Evolutionary conservation across 2,329 filamentous ascomycete species (phyloP).

Genomic region (Metarhizium album): DNA sequence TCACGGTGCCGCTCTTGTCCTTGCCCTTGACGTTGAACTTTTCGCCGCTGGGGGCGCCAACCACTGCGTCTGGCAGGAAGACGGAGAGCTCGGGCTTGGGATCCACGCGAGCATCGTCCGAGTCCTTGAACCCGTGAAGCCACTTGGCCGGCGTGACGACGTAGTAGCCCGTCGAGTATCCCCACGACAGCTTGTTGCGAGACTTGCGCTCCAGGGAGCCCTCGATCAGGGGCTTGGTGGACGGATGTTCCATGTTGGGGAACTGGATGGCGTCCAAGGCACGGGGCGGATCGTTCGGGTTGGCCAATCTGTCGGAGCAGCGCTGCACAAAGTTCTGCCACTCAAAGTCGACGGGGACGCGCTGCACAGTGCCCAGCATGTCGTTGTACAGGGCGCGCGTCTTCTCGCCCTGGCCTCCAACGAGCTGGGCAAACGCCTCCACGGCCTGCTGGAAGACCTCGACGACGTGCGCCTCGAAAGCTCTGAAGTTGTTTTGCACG

Average conservation of each 20-base stretch:
- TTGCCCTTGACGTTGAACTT: slow-evolving; percentile 97
- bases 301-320: slow-evolving; percentile 61
- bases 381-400: slow-evolving; percentile 72
- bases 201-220: slow-evolving; percentile 85
- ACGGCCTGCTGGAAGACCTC: slow-evolving; percentile 73
- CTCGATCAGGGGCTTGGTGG: slow-evolving; percentile 76
- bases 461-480: slow-evolving; percentile 80
- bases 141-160: slow-evolving; percentile 81
- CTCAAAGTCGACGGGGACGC: slow-evolving; percentile 75
- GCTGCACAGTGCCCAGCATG: slow-evolving; percentile 66
- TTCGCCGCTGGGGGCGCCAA: slow-evolving; percentile 60
- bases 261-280: slow-evolving; percentile 66
- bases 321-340: slow-evolving; percentile 77
- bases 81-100: slow-evolving; percentile 79
- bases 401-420: slow-evolving; percentile 71
- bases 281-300: slow-evolving; percentile 64
- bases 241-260: slow-evolving; percentile 75
- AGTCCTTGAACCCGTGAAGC: slow-evolving; percentile 93
- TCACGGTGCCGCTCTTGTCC: slow-evolving; percentile 70
- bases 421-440: slow-evolving; percentile 71
- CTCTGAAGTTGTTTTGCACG: slow-evolving; percentile 81
- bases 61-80: slow-evolving; percentile 80
- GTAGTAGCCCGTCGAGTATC: slow-evolving; percentile 75
- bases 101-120: slow-evolving; percentile 60
- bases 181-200: slow-evolving; percentile 68